These are phyloP conservation scores for Glutinoglossum americanum DNA, from an alignment of 495 filamentous ascomycete genomes.

Conservation along the genomic window DNA sequence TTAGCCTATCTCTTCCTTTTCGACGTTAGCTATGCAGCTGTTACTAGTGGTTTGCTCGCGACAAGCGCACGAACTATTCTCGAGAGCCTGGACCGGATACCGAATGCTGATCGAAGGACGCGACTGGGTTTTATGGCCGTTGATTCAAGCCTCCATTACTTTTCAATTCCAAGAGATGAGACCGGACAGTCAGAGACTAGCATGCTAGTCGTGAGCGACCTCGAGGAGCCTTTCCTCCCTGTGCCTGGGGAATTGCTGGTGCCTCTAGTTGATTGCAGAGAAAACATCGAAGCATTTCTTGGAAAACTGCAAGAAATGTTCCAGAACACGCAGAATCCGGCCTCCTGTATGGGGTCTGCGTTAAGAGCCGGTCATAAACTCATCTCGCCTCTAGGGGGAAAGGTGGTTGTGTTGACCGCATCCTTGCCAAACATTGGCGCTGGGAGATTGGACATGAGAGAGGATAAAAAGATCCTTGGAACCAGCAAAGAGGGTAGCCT, in stretches of 20 bases:
- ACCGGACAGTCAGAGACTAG: slow-evolving; percentile 60
- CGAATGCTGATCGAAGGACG: slow-evolving; percentile 84
- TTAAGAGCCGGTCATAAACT: slow-evolving; percentile 85
- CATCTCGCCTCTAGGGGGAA: slow-evolving; percentile 80
- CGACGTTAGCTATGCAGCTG: slow-evolving; percentile 83
- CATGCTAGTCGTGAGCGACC: slow-evolving; percentile 88
- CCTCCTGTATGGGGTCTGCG: slow-evolving; percentile 82
- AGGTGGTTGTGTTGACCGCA: slow-evolving; percentile 76
- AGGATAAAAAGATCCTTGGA: slow-evolving; percentile 90
- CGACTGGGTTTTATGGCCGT: slow-evolving; percentile 88
- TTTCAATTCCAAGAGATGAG: slow-evolving; percentile 72
- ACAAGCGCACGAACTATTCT: slow-evolving; percentile 85
- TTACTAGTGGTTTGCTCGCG: slow-evolving; percentile 81
- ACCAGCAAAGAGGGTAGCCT: slow-evolving; percentile 77
- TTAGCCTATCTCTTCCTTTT: slow-evolving; percentile 96
- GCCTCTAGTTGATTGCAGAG: slow-evolving; percentile 67
- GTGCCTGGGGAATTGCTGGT: slow-evolving; percentile 86
- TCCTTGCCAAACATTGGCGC: slow-evolving; percentile 78
- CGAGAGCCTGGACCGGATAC: slow-evolving; percentile 89
- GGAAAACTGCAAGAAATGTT: slow-evolving; percentile 91
- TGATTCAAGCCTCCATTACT: slow-evolving; percentile 89
- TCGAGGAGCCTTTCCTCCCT: slow-evolving; percentile 93
- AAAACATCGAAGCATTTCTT: slow-evolving; percentile 79
- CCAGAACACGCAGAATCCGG: slow-evolving; percentile 67
- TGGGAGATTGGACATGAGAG: slow-evolving; percentile 79